Base-by-base conservation (phyloP, 2,329 filamentous ascomycete species). In the Sclerotinia subarctica region DNA sequence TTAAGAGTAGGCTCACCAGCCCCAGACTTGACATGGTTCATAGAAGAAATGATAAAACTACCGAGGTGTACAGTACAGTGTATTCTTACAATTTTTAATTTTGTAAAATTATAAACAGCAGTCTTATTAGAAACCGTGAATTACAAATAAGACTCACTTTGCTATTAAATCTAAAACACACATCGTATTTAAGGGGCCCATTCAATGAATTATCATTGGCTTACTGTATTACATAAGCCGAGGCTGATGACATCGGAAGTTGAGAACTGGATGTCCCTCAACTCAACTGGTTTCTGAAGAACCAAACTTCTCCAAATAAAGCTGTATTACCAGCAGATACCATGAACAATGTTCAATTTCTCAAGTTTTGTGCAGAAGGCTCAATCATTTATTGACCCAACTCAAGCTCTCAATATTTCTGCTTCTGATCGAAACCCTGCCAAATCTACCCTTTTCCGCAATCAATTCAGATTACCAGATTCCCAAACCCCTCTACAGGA, bases 401-500 rank as follows among this genome's bases (percentile, higher is more conserved):
- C 91, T 72, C 89, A 93, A 78, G 89, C 91, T 77, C 83, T 91
- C 72, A 87, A 88, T 73, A 85, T 92, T 69, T 88, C 89, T 73
- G 86, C 88, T 76, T 87, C 90, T 69, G 92, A 95, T 80, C 87
- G 86, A 71, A 90, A 92, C 78, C 93, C 94, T 62, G 94, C 94
- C 77, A 98, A 97, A 82, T 89, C 93, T 67, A 90, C 91, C 64
- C 87, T 98, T 69, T 99, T 98, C 82, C 93, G 95, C 81, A 90
- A 91, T 79, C 95, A 99, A 81, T 99, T 99, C 82, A 92, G 95
- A 73, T 90, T 99, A 46, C 95, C 95, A 57, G 88, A 93, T 77
- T 90, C 92, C 51, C 94, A 99, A 81, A 94, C 91, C 71, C 95
- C 95, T 67, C 86, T 98, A 68, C 93, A 96, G 81, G 95, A 99